Base-by-base conservation (phyloP, 768 basidiomycete genomes). In the Amanita inopinata region DNA sequence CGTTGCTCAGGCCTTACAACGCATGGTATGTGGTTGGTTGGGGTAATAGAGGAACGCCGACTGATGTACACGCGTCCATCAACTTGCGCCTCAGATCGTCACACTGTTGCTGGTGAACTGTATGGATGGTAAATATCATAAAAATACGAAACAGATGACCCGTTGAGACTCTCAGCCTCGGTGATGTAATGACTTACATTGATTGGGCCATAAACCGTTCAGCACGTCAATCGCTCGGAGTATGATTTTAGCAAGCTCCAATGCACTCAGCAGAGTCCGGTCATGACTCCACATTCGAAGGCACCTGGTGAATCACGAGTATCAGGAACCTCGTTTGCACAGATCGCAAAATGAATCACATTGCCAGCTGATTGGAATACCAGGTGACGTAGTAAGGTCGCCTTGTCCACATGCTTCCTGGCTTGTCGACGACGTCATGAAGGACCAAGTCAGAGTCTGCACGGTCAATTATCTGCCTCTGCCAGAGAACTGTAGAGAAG, bases 341-440 rank as follows among this genome's bases (percentile, higher is more conserved):
- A 14, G 6, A 17, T 28, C 27, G 7, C 27, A 7, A 7, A 28
- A 7, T n/a, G n/a, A 28, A 28, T 30, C 52, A 81, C 80, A 76
- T 73, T 0, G 73, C 67, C 4, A 83, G 64, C 50, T 82, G 82
- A 46, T 74, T 78, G 23, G 74, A 64, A 49, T 83, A 83, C 84
- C 84, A 87, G 33, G 70, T 69, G 41, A 77, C 72, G 50, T 80
- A 74, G 58, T 74, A 85, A 0, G 84, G 84, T 0, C 82, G 73
- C 19, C 83, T 67, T 14, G 77, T 73, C 22, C 87, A 63, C 35
- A 44, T 44, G 19, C 51, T 76, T 61, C 46, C 80, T 12, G 24
- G 66, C 0, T 70, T 75, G 25, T 73, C 66, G 2, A 63, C 59
- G 25, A 70, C 65, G n/a, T 64, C 64, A 11, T 80, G 58, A 39